These are phyloP conservation scores for Golubevia sp. DNA, from an alignment of 1,284 basidiomycete species.

Conservation along the genomic window DNA sequence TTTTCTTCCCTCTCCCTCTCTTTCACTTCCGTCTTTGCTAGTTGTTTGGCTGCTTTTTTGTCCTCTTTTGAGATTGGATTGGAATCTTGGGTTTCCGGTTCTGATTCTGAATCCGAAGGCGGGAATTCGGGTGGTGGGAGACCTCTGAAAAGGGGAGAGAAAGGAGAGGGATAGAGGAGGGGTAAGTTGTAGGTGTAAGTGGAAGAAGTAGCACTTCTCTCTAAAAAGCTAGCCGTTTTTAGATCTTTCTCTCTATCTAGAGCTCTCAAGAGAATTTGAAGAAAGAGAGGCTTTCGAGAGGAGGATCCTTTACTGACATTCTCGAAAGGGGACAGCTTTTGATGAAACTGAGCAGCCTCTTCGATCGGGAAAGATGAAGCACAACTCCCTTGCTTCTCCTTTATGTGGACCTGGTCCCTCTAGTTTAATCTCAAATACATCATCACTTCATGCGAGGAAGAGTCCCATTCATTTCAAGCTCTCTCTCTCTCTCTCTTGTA, in stretches of 20 bases:
- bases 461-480: neutral
- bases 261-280: too few species aligned
- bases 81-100: neutral
- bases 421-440: too few species aligned
- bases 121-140: neutral
- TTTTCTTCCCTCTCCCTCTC: neutral
- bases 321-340: too few species aligned
- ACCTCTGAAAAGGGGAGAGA: conserved; percentile 9
- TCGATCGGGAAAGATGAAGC: neutral
- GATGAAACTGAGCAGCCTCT: too few species aligned
- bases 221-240: neutral
- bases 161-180: conserved; percentile 5
- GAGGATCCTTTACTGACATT: too few species aligned
- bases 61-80: conserved; percentile 33
- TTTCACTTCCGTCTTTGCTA: conserved; percentile 19
- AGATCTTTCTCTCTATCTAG: too few species aligned
- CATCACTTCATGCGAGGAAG: neutral
- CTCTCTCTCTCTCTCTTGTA: neutral
- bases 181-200: neutral
- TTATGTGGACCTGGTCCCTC: neutral
- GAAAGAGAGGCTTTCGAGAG: too few species aligned
- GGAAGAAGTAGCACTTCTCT: conserved; percentile 18
- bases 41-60: conserved; percentile 24
- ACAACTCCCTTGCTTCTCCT: neutral
- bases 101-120: neutral